Conservation (phyloP, 2,329 filamentous ascomycete genomes). For the Sporothrix inflata region DNA sequence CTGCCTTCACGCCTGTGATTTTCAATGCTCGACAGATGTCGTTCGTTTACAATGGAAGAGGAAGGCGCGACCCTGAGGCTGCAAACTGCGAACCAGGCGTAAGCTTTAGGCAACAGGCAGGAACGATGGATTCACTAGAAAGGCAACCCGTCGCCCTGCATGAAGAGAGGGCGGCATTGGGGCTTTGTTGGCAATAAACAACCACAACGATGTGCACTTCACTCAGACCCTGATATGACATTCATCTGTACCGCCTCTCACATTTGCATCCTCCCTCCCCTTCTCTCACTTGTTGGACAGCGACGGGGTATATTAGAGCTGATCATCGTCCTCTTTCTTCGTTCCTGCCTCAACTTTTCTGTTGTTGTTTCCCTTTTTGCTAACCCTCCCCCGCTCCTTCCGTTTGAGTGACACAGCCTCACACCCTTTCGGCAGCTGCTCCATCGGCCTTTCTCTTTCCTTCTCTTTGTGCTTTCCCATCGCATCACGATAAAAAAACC, state of each 20-base stretch:
- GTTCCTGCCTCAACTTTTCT: neutral
- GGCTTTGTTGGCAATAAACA: neutral
- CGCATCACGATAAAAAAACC: neutral
- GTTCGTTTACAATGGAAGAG: neutral
- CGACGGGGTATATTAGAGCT: neutral
- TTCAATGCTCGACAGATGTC: neutral
- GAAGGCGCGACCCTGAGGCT: neutral
- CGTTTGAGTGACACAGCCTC: conserved; percentile 7
- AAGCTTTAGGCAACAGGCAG: conserved; percentile 19
- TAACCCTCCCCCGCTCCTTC: conserved; percentile 10
- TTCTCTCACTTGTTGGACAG: neutral
- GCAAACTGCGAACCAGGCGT: neutral
- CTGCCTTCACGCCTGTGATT: neutral
- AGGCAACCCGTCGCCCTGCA: neutral
- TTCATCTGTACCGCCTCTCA: neutral
- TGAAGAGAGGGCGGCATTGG: neutral
- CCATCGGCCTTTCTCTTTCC: neutral
- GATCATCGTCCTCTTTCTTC: neutral
- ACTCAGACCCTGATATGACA: neutral
- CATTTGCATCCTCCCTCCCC: neutral
- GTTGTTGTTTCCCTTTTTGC: neutral
- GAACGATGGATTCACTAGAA: neutral
- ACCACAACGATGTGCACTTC: neutral
- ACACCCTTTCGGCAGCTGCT: neutral
- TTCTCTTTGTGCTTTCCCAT: neutral